Conservation (phyloP, 352 stramenopile genomes). For the Plasmopara halstedii region DNA sequence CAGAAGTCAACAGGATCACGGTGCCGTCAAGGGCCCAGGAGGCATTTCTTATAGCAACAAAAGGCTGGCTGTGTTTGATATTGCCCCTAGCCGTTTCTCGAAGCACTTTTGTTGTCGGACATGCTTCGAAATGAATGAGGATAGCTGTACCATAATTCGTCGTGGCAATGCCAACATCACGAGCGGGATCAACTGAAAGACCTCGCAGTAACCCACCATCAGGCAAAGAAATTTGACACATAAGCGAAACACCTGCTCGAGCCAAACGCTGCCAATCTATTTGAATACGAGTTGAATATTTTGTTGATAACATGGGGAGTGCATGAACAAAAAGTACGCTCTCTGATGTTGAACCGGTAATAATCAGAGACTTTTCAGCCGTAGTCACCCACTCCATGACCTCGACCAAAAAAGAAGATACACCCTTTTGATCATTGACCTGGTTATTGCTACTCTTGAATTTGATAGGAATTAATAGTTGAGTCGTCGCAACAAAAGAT, state of each 20-base stretch:
- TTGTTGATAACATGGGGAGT: constrained; percentile 30
- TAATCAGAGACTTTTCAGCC: constrained; percentile 20
- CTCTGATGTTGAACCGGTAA: constrained; percentile 20
- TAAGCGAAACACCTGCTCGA: constrained; percentile 28
- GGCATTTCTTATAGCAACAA: background rate
- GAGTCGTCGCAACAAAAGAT: constrained; percentile 27
- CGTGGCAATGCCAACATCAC: constrained; percentile 27
- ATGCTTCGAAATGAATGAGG: constrained; percentile 30
- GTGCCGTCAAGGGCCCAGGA: constrained; percentile 26
- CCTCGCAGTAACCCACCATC: constrained; percentile 14
- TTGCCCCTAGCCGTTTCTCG: background rate
- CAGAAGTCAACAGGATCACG: constrained; percentile 27
- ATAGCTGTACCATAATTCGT: constrained; percentile 20
- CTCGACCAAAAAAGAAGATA: constrained; percentile 6
- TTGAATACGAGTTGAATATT: constrained; percentile 14
- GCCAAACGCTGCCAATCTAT: constrained; percentile 39
- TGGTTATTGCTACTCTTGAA: constrained; percentile 3
- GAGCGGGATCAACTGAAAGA: constrained; percentile 35
- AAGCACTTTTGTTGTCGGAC: constrained; percentile 17
- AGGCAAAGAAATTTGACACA: constrained; percentile 21
- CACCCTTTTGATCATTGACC: background rate
- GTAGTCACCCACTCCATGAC: constrained; percentile 22
- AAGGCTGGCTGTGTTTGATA: background rate
- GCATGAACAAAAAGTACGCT: constrained; percentile 31
- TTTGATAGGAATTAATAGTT: constrained; percentile 21